Percentiles rank a stretch among this genome's conserved stretches.
phyloP scores from a whole-genome alignment of 306 rosid species.

The Vigna trinervia region DNA sequence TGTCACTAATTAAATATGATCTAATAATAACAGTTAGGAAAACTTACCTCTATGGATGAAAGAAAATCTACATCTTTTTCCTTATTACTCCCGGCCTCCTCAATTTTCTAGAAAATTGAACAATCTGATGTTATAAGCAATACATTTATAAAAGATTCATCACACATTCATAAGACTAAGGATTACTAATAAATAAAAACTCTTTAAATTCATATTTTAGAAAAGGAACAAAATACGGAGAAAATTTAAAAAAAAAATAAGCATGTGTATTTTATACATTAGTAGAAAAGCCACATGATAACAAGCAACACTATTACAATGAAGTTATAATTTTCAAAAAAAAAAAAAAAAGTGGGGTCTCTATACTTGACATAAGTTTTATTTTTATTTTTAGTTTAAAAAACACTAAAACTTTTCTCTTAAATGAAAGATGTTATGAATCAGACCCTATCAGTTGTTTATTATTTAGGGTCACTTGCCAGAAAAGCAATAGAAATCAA shows the following conservation, averaged over 20 bases:
- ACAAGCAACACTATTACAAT: neutral
- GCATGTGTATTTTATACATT: neutral
- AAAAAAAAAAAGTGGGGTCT: neutral
- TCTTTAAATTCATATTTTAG: slow-evolving; percentile 11
- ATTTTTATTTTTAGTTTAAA: too few species aligned
- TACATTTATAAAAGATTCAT: neutral
- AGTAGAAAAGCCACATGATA: neutral
- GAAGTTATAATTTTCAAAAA: neutral
- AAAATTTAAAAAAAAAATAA: neutral
- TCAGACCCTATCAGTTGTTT: too few species aligned
- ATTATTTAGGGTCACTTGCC: too few species aligned
- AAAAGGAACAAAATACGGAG: neutral
- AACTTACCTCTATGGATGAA: slow-evolving; percentile 89
- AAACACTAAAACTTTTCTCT: too few species aligned
- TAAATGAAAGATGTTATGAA: too few species aligned
- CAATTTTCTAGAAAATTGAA: slow-evolving; percentile 74
- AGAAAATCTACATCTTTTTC: slow-evolving; percentile 93
- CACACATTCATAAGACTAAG: neutral
- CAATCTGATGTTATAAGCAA: slow-evolving; percentile 33
- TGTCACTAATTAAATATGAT: slow-evolving; percentile 18
- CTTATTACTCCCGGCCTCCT: slow-evolving; percentile 64
- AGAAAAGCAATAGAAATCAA: too few species aligned
- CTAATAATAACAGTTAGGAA: slow-evolving; percentile 27
- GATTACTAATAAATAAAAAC: slow-evolving; percentile 23
- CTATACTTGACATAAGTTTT: neutral